A percentile compares a stretch with the other conserved stretches of the same genome.
phyloP scores from a whole-genome alignment of 352 stramenopile species.

The Globisporangium paroecandrum region DNA sequence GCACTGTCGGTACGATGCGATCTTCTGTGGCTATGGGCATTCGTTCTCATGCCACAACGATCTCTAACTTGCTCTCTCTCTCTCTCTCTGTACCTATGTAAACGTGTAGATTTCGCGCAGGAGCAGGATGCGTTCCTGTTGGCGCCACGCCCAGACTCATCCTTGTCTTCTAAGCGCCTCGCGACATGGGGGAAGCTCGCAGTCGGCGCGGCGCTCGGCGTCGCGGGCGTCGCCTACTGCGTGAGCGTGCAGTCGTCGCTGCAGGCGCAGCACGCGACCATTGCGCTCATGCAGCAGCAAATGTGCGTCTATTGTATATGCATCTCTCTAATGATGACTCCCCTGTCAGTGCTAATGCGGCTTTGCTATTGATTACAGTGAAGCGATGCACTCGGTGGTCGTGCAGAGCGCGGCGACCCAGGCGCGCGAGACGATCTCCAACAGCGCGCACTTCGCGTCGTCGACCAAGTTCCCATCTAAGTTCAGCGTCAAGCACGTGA shows the following conservation, averaged over 20 bases:
- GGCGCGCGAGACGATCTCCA: constrained; percentile 15
- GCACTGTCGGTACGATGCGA: constrained; percentile 7
- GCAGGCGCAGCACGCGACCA: constrained; percentile 26
- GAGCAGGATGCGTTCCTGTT: constrained; percentile 24
- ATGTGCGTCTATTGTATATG: constrained; percentile 25
- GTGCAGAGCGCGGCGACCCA: constrained; percentile 19
- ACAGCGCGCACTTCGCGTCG: constrained; percentile 21
- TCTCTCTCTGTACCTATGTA: not conserved
- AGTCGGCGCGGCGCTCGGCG: constrained; percentile 29
- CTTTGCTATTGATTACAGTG: constrained; percentile 16
- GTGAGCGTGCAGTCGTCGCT: constrained; percentile 41
- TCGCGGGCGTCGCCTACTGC: constrained; percentile 32
- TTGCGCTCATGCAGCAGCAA: constrained; percentile 47
- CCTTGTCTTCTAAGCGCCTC: not conserved
- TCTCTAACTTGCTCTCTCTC: not conserved
- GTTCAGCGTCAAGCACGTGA: constrained; percentile 51
- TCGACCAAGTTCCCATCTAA: constrained; percentile 39
- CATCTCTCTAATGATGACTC: not conserved
- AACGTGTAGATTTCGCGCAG: constrained; percentile 19
- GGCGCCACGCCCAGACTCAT: not conserved
- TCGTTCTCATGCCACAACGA: not conserved
- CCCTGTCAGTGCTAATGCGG: not conserved
- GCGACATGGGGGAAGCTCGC: constrained; percentile 31
- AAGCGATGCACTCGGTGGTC: constrained; percentile 45
- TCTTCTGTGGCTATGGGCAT: not conserved